These are phyloP conservation scores for Trichaptum fuscoviolaceum DNA, from an alignment of 768 basidiomycete genomes.

Conservation along the genomic window DNA sequence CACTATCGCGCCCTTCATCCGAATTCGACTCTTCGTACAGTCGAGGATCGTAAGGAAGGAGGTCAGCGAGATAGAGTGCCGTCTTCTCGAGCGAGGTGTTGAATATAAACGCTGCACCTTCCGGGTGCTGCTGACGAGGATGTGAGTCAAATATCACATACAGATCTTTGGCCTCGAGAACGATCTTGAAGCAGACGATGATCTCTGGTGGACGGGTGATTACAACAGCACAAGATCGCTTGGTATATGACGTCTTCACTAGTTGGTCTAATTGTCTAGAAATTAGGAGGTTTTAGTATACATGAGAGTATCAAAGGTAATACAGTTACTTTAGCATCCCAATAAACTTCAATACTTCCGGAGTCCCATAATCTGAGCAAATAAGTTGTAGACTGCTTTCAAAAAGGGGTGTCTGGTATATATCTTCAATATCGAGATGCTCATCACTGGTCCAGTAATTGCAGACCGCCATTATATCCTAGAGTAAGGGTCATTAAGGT, in stretches of 20 bases:
- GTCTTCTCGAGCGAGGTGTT: slow-evolving; percentile 39
- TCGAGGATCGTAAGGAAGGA: slow-evolving; percentile 44
- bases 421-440: slow-evolving; percentile 55
- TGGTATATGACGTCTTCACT: slow-evolving; percentile 11
- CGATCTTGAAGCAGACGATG: slow-evolving; percentile 42
- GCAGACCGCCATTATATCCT: slow-evolving; percentile 58
- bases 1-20: not conserved
- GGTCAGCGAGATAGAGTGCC: slow-evolving; percentile 37
- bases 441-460: slow-evolving; percentile 44
- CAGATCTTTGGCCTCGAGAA: slow-evolving; percentile 21
- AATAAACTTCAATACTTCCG: slow-evolving; percentile 34
- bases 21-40: slow-evolving; percentile 31
- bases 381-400: slow-evolving; percentile 30
- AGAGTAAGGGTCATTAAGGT: slow-evolving; percentile 12
- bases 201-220: slow-evolving; percentile 74
- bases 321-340: slow-evolving; percentile 24
- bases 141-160: slow-evolving; percentile 69
- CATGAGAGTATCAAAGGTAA: not conserved
- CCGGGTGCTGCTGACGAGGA: slow-evolving; percentile 46
- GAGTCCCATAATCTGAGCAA: slow-evolving; percentile 32
- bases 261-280: slow-evolving; percentile 16
- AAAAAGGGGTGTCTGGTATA: slow-evolving; percentile 45
- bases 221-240: slow-evolving; percentile 38
- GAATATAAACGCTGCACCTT: slow-evolving; percentile 56
- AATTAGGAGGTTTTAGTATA: not conserved